Evolutionary conservation across 495 filamentous ascomycete genomes (phyloP), one percentile per base, ranked within the genome.

Genomic region (Parathielavia appendiculata): DNA sequence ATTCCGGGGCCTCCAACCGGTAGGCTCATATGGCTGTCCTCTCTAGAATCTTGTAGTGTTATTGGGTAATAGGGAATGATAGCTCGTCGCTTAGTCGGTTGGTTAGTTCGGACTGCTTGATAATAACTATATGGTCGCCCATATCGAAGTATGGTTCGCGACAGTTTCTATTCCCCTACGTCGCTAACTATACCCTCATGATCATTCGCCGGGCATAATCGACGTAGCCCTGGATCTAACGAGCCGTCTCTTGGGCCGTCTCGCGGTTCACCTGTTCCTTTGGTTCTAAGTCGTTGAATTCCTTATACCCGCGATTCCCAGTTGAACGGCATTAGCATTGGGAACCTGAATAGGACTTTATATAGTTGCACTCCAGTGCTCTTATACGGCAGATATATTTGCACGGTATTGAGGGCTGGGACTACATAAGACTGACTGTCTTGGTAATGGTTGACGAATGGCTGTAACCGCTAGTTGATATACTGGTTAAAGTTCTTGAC

Each of bases 61-160:
- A 4, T 19, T 57, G 30, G 1, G 43, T 64, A 14, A 57, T 36
- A 12, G 41, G 53, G 32, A 40, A 60, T 14, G 53, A 46, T 4
- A 60, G 48, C 35, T 63, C 60, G 26, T 60, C 52, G 20, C 23
- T 56, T 2, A 54, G 61, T 12, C 54, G 30, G 32, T 47, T 30
- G 2, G 53, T 56, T 5, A 44, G 30, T n/a, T 47, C 23, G 9
- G 26, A 22, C 19, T 36, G n/a, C n/a, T 64, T 60, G 14, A 64
- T 0, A n/a, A 64, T 60, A 7, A 57, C 44, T 1, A 64, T 41
- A 9, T n/a, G 45, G 22, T 64, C 47, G 1, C 45, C 53, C 1
- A 60, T 43, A 17, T 53, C 17, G 30, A 64, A 60, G 40, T 64
- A 53, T 16, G 57, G 61, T 17, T 64, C 54, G 7, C 49, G 30